Percentiles rank a stretch among this genome's conserved stretches.
phyloP scores from a whole-genome alignment of 352 stramenopile genomes.

The Globisporangium solare region DNA sequence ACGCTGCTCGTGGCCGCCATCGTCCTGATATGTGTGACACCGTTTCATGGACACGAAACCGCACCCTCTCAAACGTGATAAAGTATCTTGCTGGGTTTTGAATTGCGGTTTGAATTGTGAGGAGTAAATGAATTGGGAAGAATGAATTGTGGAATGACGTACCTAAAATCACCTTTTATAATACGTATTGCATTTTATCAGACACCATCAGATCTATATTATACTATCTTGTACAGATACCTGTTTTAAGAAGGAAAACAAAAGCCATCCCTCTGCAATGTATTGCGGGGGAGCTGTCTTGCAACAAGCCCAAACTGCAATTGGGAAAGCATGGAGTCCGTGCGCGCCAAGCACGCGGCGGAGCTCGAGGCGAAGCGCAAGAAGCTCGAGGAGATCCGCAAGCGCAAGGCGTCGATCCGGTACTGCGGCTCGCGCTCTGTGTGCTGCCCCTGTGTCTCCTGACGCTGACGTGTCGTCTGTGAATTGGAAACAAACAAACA shows the following conservation, averaged over 20 bases:
- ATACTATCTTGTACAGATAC: too few relatives aligned
- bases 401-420: slow-evolving; percentile 75
- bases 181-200: too few relatives aligned
- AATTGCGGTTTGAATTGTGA: not conserved
- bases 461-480: too few relatives aligned
- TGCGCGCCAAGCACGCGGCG: slow-evolving; percentile 79
- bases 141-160: not conserved
- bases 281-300: too few relatives aligned
- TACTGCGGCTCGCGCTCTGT: slow-evolving; percentile 11
- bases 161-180: too few relatives aligned
- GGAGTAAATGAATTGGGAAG: slow-evolving; percentile 4
- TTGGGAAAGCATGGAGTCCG: slow-evolving; percentile 41
- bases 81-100: slow-evolving; percentile 8
- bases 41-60: not conserved
- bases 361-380: slow-evolving; percentile 86
- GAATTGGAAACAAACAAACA: slow-evolving; percentile 6
- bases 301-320: not conserved
- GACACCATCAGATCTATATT: too few relatives aligned
- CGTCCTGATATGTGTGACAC: not conserved
- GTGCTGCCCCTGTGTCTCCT: too few relatives aligned
- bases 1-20: not conserved
- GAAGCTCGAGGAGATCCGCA: slow-evolving; percentile 88
- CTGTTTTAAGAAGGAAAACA: too few relatives aligned
- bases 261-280: too few relatives aligned
- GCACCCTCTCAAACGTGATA: slow-evolving; percentile 5